These are phyloP conservation scores for Simplicillium aogashimaense DNA, from an alignment of 2,329 filamentous ascomycete genomes.

Conservation along the genomic window DNA sequence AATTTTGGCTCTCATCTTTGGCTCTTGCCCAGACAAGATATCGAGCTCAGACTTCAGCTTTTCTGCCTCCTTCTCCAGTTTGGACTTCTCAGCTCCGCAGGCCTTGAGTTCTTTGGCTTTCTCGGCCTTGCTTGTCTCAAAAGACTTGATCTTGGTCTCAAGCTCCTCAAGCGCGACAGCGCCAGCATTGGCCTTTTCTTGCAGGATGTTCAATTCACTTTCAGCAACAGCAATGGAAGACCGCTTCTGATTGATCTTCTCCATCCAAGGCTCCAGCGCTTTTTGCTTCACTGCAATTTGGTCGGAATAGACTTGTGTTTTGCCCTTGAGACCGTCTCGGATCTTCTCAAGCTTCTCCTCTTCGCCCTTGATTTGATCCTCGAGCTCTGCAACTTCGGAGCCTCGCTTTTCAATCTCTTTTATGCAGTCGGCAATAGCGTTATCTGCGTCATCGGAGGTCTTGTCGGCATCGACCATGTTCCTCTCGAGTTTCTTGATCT, in stretches of 20 bases:
- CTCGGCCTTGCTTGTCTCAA: conserved; percentile 58
- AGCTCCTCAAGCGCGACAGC: conserved; percentile 76
- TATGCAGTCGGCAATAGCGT: conserved; percentile 66
- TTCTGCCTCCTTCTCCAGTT: conserved; percentile 64
- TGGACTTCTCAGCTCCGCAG: conserved; percentile 61
- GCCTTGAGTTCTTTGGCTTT: conserved; percentile 70
- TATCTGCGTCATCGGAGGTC: conserved; percentile 62
- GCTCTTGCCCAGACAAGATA: conserved; percentile 66
- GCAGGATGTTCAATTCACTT: conserved; percentile 85
- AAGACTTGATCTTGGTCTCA: conserved; percentile 64
- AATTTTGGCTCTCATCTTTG: conserved; percentile 71
- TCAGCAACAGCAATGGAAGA: conserved; percentile 90
- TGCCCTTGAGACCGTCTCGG: conserved; percentile 81
- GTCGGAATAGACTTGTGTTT: conserved; percentile 90
- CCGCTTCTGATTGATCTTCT: conserved; percentile 93
- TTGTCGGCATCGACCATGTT: conserved; percentile 68
- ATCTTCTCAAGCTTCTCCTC: conserved; percentile 77
- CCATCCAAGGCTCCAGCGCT: conserved; percentile 89
- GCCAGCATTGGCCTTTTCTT: conserved; percentile 81
- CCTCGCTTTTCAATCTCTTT: conserved; percentile 70
- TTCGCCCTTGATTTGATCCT: conserved; percentile 65
- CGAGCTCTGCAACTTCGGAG: conserved; percentile 65
- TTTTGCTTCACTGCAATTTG: conserved; percentile 90
- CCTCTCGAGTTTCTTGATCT: conserved; percentile 93
- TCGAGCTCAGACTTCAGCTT: conserved; percentile 64